Base-by-base conservation (phyloP, 495 filamentous ascomycete genomes). In the Achaetomiella virescens region DNA sequence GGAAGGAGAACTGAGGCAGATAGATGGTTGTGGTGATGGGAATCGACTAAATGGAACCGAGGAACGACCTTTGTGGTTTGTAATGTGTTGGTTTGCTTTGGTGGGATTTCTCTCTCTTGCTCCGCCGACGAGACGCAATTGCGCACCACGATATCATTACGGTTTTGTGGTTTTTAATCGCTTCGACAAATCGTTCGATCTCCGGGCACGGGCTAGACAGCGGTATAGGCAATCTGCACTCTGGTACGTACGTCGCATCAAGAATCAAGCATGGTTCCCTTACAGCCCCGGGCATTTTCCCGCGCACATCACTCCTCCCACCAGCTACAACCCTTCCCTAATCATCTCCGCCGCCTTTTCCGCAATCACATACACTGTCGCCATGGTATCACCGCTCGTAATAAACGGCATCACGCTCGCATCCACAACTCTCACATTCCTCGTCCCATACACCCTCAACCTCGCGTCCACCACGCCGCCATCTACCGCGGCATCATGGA, bases 401-500 rank as follows among this genome's bases (percentile, higher is more conserved):
- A 33, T 24, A 27, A 45, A 45, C 15, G 48, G 48, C 41, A 57
- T 51, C 7, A 52, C 14, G 20, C 36, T 49, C 11, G 54, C 54
- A 37, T 44, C 54, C n/a, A 43, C 45, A 5, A 49, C 54, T 17
- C 55, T n/a, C 31, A 54, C 6, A 27, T 37, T 37, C 20, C 20
- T 6, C n/a, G 48, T 45, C 24, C 57, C 58, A 18, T 55, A 55
- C 37, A 60, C 52, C 17, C 40, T 24, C 45, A 55, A 15, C 46
- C 10, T 10, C 17, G 14, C 3, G 24, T 60, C 52, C 46, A 60
- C 58, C 38, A 55, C 58, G 1, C 58, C 52, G 24, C 45, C 58
- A 49, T n/a, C n/a, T 21, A 45, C 29, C 46, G 18, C 17, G 66
- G 60, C 53, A 63, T 54, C 67, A 70, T 66, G 18, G 66, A 47